These are phyloP conservation scores for Allium fistulosum DNA, from an alignment of 106 monocot species.

Conservation along the genomic window DNA sequence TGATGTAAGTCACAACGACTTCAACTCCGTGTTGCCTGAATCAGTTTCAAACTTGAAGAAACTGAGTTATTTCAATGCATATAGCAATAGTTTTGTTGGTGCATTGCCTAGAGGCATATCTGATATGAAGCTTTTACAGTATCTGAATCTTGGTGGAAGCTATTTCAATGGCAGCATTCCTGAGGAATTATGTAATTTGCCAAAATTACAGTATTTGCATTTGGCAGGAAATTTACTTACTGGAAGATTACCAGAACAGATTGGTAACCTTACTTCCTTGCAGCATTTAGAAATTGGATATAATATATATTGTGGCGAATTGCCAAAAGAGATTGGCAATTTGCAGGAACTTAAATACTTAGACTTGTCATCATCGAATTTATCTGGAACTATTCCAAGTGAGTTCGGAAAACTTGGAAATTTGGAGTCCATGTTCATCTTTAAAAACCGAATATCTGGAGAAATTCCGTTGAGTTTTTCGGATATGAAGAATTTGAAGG, in stretches of 20 bases:
- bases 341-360: slow-evolving; percentile 51
- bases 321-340: slow-evolving; percentile 46
- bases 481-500: slow-evolving; percentile 21
- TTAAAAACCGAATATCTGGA: slow-evolving; percentile 63
- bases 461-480: slow-evolving; percentile 41
- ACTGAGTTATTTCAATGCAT: slow-evolving; percentile 49
- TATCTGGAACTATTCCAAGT: slow-evolving; percentile 36
- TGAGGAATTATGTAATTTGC: slow-evolving; percentile 17
- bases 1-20: slow-evolving; percentile 79
- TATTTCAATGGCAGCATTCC: slow-evolving; percentile 63
- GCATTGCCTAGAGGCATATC: slow-evolving; percentile 31
- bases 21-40: slow-evolving; percentile 54
- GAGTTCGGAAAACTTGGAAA: slow-evolving; percentile 37
- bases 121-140: slow-evolving; percentile 21
- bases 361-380: slow-evolving; percentile 60
- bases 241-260: slow-evolving; percentile 37
- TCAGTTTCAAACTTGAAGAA: slow-evolving; percentile 24
- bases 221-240: slow-evolving; percentile 70
- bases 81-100: slow-evolving; percentile 77
- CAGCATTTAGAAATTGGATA: slow-evolving; percentile 81
- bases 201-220: slow-evolving; percentile 40
- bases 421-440: slow-evolving; percentile 61
- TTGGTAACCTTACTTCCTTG: slow-evolving; percentile 36
- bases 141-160: slow-evolving; percentile 81
- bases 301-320: slow-evolving; percentile 37